Base-by-base conservation (phyloP, 805 yeast genomes). In the Monosporozyma servazzii region DNA sequence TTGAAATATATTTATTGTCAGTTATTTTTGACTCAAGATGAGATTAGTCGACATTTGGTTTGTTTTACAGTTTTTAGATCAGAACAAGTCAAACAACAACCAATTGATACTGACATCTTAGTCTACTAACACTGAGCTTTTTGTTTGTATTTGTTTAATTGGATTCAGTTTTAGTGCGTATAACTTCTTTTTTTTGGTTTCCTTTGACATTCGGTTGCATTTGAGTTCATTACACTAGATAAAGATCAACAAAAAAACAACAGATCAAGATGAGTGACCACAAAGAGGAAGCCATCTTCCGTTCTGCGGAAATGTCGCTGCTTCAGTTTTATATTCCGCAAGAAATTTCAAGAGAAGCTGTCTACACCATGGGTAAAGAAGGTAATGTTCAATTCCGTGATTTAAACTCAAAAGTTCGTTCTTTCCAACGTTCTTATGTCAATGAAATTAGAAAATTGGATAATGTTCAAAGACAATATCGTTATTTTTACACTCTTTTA, bases 291-390 rank as follows among this genome's bases (percentile, higher is more conserved):
- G 72, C 71, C 30, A 64, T 68, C 50, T 68, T 68, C 61, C 69
- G 96, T 76, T 90, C 98, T 52, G 98, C 98, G 84, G 95, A 87
- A 63, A 95, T 93, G 98, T 81, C 95, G 47, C 78, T 90, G 60
- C 86, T 91, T 49, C 96, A 93, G 73, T 75, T 93, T 59, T 91
- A 88, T 68, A 81, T 93, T 53, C 91, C 98, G 8, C 82, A 87
- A 27, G 99, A 93, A 70, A 83, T 86, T 44, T 80, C 96, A 7
- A 75, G 97, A 56, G 95, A 89, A 53, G 80, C 88, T 39, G 84
- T 89, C n/a, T 79, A 88, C 52, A 80, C 87, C 27, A 73, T 93
- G 37, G 99, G 99, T 4, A 88, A 87, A 57, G 73, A 88, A 65
- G 95, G 96, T 25, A 72, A 81, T 54, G 78, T 93, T 27, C 96